Evolutionary conservation across 2,329 filamentous ascomycete species (phyloP).

Genomic region (Colletotrichum orbiculare): DNA sequence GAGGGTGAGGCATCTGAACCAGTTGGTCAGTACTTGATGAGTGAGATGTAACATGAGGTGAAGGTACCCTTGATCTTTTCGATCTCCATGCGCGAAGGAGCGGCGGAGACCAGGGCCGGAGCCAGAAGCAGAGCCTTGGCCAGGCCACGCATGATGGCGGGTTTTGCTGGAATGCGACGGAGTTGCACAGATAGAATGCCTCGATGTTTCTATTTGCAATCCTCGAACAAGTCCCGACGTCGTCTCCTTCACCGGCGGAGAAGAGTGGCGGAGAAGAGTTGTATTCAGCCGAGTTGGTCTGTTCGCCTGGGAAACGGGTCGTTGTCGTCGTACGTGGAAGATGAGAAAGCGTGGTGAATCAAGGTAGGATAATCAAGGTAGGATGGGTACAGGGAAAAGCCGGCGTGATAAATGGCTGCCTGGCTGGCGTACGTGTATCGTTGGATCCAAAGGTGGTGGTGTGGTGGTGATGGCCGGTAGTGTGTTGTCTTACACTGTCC

Average conservation of each 20-base stretch:
- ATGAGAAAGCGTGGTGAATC: not conserved
- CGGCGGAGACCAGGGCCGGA: slow-evolving; percentile 48
- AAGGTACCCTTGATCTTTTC: slow-evolving; percentile 21
- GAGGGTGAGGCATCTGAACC: slow-evolving; percentile 23
- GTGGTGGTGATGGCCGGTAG: not conserved
- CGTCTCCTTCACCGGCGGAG: not conserved
- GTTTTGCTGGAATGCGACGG: too few relatives aligned
- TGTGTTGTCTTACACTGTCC: slow-evolving; percentile 1
- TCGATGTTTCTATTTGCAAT: not conserved
- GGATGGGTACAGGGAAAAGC: not conserved
- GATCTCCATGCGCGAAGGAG: slow-evolving; percentile 27
- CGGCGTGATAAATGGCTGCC: slow-evolving; percentile 21
- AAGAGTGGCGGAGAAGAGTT: not conserved
- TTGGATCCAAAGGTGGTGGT: slow-evolving; percentile 2
- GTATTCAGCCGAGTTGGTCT: not conserved
- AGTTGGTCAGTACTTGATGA: not conserved
- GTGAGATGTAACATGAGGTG: not conserved
- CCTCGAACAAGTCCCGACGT: not conserved
- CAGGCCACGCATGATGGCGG: slow-evolving; percentile 30
- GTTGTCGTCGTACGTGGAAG: not conserved
- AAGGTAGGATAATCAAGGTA: not conserved
- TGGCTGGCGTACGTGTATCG: slow-evolving; percentile 15
- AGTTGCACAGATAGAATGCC: too few relatives aligned
- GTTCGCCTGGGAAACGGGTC: slow-evolving; percentile 17
- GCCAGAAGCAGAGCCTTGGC: slow-evolving; percentile 46